These are phyloP conservation scores for Cymbopogon flexuosus DNA, from an alignment of 202 grass and related monocot genomes.

Conservation along the genomic window DNA sequence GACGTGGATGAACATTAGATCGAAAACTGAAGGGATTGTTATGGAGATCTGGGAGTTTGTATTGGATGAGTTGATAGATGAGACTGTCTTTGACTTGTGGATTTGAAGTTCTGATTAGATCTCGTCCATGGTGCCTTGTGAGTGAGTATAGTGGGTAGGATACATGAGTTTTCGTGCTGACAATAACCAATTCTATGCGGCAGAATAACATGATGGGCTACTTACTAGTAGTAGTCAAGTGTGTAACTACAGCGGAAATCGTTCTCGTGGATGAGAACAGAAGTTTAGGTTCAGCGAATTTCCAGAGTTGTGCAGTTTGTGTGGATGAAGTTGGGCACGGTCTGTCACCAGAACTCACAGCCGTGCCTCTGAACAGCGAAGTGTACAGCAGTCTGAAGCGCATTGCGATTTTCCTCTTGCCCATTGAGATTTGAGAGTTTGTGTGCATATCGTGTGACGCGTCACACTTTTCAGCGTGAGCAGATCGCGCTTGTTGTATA, in stretches of 20 bases:
- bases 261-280: slow-evolving; percentile 8
- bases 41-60: slow-evolving; percentile 65
- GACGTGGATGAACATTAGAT: slow-evolving; percentile 57
- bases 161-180: slow-evolving; percentile 39
- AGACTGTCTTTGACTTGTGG: slow-evolving; percentile 77
- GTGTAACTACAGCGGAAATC: slow-evolving; percentile 16
- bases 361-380: slow-evolving; percentile 23
- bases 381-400: slow-evolving; percentile 20
- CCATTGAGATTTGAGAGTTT: slow-evolving; percentile 20
- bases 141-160: slow-evolving; percentile 33
- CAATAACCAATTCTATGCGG: slow-evolving; percentile 39
- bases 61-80: slow-evolving; percentile 78
- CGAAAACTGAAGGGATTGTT: slow-evolving; percentile 50
- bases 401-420: slow-evolving; percentile 17
- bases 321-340: slow-evolving; percentile 8
- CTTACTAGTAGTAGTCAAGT: slow-evolving; percentile 3
- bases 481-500: slow-evolving; percentile 21
- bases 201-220: slow-evolving; percentile 37
- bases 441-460: slow-evolving; percentile 21
- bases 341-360: neutral
- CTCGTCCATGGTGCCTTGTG: slow-evolving; percentile 12
- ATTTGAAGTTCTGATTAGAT: slow-evolving; percentile 40
- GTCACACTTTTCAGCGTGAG: neutral
- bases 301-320: slow-evolving; percentile 12
- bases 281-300: neutral